phyloP scores from a whole-genome alignment of 1,284 basidiomycete genomes.

The Xerocomus nothofagi region DNA sequence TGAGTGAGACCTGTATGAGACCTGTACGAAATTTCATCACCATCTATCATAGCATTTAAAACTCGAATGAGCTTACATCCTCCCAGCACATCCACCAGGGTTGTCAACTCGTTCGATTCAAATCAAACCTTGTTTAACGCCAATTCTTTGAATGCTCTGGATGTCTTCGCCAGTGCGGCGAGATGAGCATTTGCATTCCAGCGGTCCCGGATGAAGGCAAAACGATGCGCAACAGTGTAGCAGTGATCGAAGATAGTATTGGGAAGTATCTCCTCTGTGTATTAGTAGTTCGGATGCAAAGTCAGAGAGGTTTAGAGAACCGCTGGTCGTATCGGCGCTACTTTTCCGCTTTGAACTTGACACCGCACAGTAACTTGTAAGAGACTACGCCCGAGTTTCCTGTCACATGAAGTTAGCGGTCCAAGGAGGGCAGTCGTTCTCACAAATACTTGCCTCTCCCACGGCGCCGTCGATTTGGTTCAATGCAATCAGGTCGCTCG shows the following conservation, averaged over 20 bases:
- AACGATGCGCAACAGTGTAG: too few relatives aligned
- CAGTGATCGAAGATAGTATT: slow-evolving; percentile 9
- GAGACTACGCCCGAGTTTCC: too few relatives aligned
- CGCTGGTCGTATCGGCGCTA: too few relatives aligned
- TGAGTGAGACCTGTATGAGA: slow-evolving; percentile 2
- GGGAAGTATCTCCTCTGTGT: slow-evolving; percentile 16
- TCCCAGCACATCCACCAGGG: slow-evolving; percentile 5
- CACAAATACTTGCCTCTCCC: too few relatives aligned
- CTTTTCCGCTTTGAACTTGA: not conserved
- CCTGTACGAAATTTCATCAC: not conserved
- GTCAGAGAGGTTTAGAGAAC: not conserved
- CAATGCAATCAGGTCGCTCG: not conserved
- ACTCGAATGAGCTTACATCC: slow-evolving; percentile 1
- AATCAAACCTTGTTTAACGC: slow-evolving; percentile 16
- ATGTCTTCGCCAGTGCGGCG: slow-evolving; percentile 9
- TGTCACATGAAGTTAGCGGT: too few relatives aligned
- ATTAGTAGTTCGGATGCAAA: slow-evolving; percentile 16
- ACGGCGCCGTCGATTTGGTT: too few relatives aligned
- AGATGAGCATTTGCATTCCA: slow-evolving; percentile 2
- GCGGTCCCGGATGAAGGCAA: too few relatives aligned
- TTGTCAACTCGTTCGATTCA: slow-evolving; percentile 9
- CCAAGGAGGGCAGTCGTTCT: too few relatives aligned
- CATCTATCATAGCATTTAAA: not conserved
- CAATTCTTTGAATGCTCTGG: slow-evolving; percentile 17
- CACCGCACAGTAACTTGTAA: too few relatives aligned